Percentiles rank a stretch among this genome's conserved stretches.
phyloP scores from a whole-genome alignment of 1,139 yeast species.

The Wickerhamomyces sp. region DNA sequence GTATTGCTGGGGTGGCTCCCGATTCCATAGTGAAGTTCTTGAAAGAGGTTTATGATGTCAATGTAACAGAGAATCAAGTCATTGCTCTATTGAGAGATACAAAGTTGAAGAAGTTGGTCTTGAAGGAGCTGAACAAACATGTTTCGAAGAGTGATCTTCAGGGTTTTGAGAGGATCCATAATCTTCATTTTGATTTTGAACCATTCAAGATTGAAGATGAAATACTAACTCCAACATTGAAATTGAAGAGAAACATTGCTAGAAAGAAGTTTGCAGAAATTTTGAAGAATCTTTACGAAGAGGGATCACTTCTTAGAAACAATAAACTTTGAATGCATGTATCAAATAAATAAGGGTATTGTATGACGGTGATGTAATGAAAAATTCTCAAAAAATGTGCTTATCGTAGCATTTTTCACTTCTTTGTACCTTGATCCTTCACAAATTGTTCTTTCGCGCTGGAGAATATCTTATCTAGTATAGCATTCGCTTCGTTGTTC shows the following conservation, averaged over 20 bases:
- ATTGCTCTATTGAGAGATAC: slow-evolving; percentile 16
- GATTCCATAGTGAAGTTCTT: slow-evolving; percentile 12
- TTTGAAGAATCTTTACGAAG: slow-evolving; percentile 46
- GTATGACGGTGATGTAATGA: not conserved
- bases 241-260: slow-evolving; percentile 46
- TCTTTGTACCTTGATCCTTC: slow-evolving; percentile 7
- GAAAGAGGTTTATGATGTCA: slow-evolving; percentile 10
- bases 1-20: slow-evolving; percentile 47
- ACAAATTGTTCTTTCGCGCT: slow-evolving; percentile 37
- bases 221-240: slow-evolving; percentile 51
- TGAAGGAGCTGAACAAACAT: slow-evolving; percentile 18
- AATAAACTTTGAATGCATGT: slow-evolving; percentile 18
- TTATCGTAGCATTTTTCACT: no score
- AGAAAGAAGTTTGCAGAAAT: slow-evolving; percentile 39
- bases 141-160: slow-evolving; percentile 20
- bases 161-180: slow-evolving; percentile 45
- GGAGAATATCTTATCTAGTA: slow-evolving; percentile 41
- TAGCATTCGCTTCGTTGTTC: slow-evolving; percentile 32
- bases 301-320: slow-evolving; percentile 34
- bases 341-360: not conserved
- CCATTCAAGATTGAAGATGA: slow-evolving; percentile 46
- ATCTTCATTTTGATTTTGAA: slow-evolving; percentile 42
- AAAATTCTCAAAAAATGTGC: not conserved
- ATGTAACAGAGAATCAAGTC: slow-evolving; percentile 19
- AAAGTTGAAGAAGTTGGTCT: slow-evolving; percentile 16